Evolutionary conservation across 2,329 filamentous ascomycete species (phyloP).

Genomic region (Microdochium nivale): DNA sequence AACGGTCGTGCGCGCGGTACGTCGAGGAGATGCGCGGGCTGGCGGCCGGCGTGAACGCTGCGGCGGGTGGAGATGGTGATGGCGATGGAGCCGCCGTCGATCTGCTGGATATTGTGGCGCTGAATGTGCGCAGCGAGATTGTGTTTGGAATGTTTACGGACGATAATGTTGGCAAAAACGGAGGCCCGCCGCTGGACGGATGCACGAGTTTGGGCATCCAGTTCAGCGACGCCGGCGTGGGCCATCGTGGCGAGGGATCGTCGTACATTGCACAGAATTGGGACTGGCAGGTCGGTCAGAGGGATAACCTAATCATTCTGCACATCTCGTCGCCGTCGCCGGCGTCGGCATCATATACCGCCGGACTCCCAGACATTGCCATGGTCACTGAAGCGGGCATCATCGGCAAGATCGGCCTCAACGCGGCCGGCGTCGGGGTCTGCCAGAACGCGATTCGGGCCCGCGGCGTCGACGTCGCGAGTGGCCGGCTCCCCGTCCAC

Average conservation of each 20-base stretch:
- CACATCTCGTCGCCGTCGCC: constrained; percentile 35
- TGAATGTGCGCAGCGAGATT: constrained; percentile 51
- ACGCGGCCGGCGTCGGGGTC: constrained; percentile 46
- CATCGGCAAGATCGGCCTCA: constrained; percentile 59
- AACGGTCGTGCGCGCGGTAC: constrained; percentile 23
- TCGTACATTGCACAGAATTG: constrained; percentile 49
- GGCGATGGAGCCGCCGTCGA: constrained; percentile 18
- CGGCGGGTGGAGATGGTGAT: background rate
- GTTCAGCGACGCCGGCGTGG: background rate
- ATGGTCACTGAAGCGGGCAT: constrained; percentile 53
- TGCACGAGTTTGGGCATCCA: constrained; percentile 44
- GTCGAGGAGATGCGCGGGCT: constrained; percentile 41
- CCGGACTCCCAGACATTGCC: constrained; percentile 33
- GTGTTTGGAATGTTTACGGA: constrained; percentile 43
- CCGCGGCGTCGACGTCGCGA: constrained; percentile 37
- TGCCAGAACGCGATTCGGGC: constrained; percentile 55
- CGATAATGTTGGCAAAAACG: constrained; percentile 1
- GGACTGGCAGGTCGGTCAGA: constrained; percentile 48
- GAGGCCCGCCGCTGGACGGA: constrained; percentile 32
- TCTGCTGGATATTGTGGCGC: constrained; percentile 43
- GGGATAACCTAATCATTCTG: constrained; percentile 37
- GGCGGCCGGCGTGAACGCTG: constrained; percentile 31
- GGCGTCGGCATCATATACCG: too few species aligned
- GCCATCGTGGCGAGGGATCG: constrained; percentile 11
- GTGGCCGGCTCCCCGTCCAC: constrained; percentile 45